Percentiles rank a stretch among this genome's conserved stretches.
These are phyloP conservation scores for Suhomyces sp. DNA, from an alignment of 805 yeast genomes.

Conservation along the genomic window DNA sequence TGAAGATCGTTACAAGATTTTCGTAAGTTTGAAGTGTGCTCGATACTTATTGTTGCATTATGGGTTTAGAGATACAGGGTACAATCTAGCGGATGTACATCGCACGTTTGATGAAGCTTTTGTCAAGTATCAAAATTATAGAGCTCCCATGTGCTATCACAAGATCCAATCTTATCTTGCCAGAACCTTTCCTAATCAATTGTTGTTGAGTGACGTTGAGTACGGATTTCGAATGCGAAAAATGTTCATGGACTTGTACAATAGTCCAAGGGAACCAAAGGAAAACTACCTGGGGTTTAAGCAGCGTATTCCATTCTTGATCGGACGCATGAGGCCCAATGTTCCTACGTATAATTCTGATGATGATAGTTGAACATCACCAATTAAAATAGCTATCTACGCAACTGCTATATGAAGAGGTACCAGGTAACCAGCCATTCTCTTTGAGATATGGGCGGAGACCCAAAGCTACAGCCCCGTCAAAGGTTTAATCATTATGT, in stretches of 20 bases:
- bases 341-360: too few relatives aligned
- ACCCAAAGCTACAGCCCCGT: too few relatives aligned
- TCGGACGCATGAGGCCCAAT: too few relatives aligned
- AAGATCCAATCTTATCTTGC: slow-evolving; percentile 4
- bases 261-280: slow-evolving; percentile 15
- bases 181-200: slow-evolving; percentile 1
- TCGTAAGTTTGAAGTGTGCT: slow-evolving; percentile 10
- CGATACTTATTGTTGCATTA: slow-evolving; percentile 19
- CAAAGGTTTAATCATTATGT: too few relatives aligned
- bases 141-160: neutral
- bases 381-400: too few relatives aligned
- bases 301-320: slow-evolving; percentile 3
- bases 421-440: too few relatives aligned
- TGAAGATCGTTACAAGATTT: slow-evolving; percentile 10
- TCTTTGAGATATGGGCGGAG: too few relatives aligned
- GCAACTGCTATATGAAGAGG: too few relatives aligned
- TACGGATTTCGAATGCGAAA: slow-evolving; percentile 14
- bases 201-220: slow-evolving; percentile 7
- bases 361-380: too few relatives aligned
- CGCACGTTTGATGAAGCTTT: slow-evolving; percentile 17
- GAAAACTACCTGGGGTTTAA: slow-evolving; percentile 10
- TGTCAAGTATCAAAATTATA: slow-evolving; percentile 6
- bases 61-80: slow-evolving; percentile 13
- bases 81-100: slow-evolving; percentile 8
- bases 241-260: slow-evolving; percentile 16